These are phyloP conservation scores for Aspergillus sparsus DNA, from an alignment of 495 filamentous ascomycete species.

Conservation along the genomic window DNA sequence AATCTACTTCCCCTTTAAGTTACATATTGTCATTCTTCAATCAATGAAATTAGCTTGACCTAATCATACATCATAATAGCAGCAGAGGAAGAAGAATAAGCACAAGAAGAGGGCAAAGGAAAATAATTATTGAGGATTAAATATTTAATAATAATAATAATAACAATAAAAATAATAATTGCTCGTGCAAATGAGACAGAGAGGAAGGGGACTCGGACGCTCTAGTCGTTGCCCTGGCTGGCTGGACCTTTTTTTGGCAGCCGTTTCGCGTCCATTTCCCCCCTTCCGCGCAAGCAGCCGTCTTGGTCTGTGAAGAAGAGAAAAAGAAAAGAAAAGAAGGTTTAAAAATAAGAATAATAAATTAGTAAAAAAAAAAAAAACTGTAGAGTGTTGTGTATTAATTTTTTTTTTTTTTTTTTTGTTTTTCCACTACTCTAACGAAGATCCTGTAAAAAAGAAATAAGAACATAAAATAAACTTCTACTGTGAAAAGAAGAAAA, in stretches of 20 bases:
- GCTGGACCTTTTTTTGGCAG: conserved; percentile 15
- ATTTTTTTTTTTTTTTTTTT: too few species aligned
- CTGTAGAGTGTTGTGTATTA: not conserved
- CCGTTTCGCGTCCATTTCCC: conserved; percentile 18
- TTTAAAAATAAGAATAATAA: conserved; percentile 8
- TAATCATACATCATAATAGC: too few species aligned
- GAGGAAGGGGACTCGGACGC: conserved; percentile 7
- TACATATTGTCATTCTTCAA: too few species aligned
- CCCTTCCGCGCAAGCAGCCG: conserved; percentile 37
- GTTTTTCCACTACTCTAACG: too few species aligned
- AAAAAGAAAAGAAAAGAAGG: conserved; percentile 18
- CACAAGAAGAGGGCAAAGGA: not conserved
- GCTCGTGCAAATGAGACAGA: conserved; percentile 16
- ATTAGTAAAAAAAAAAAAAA: not conserved
- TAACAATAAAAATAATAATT: conserved; percentile 6
- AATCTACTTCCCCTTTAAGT: too few species aligned
- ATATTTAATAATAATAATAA: conserved; percentile 5
- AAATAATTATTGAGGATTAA: not conserved
- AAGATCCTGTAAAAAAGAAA: too few species aligned
- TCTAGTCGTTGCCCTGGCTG: conserved; percentile 13
- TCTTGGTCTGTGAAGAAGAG: conserved; percentile 18
- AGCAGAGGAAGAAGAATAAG: too few species aligned
- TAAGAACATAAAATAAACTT: too few species aligned
- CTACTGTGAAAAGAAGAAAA: too few species aligned
- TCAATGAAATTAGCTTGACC: too few species aligned